These are phyloP conservation scores for Dispira simplex DNA, from an alignment of 192 early-diverging fungal species.

Conservation along the genomic window DNA sequence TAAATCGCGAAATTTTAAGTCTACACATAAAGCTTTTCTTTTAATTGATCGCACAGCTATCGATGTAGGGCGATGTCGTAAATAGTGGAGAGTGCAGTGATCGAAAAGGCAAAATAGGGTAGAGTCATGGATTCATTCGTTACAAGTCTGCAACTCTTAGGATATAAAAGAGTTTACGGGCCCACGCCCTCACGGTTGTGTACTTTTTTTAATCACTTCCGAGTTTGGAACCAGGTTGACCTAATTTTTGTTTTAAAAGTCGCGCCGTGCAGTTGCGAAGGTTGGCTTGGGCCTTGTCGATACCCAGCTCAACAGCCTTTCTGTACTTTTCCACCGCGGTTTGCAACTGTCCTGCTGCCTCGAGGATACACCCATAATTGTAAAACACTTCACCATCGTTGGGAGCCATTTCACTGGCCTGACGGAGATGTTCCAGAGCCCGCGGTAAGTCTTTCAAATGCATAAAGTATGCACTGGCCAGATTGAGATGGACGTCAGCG, in stretches of 20 bases:
- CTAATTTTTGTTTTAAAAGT: background rate
- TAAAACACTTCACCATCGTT: constrained; percentile 50
- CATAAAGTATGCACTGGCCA: constrained; percentile 41
- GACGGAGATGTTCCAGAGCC: constrained; percentile 35
- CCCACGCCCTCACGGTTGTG: no score
- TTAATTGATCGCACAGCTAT: no score
- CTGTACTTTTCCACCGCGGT: constrained; percentile 40
- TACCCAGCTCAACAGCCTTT: constrained; percentile 28
- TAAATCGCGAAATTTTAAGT: no score
- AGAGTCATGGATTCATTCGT: no score
- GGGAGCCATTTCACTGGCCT: constrained; percentile 40
- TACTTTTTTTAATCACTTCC: no score
- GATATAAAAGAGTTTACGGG: no score
- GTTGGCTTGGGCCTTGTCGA: constrained; percentile 32
- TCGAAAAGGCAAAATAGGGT: no score
- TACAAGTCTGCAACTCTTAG: no score
- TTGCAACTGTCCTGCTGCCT: constrained; percentile 35
- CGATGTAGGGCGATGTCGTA: no score
- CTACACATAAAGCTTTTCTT: no score
- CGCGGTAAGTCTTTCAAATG: constrained; percentile 24
- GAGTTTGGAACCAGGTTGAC: background rate
- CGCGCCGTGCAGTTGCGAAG: constrained; percentile 31
- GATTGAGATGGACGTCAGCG: constrained; percentile 53
- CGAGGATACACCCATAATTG: constrained; percentile 46
- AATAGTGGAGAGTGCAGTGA: no score